Base-by-base conservation (phyloP, 106 monocot species). In the Gastrodia elata region DNA sequence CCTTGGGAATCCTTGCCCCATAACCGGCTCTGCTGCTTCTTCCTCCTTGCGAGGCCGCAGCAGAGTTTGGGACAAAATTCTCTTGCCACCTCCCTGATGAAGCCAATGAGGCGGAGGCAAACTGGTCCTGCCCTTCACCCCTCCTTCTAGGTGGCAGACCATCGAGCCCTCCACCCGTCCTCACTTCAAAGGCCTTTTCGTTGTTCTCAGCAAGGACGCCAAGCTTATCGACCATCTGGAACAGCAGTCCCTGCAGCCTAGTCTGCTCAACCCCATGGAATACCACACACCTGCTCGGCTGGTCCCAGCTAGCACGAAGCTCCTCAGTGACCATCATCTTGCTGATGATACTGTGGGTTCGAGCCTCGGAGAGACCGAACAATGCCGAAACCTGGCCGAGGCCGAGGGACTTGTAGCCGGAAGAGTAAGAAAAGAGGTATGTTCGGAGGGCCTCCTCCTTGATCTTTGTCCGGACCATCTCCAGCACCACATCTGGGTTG, bases 241-340 rank as follows among this genome's bases (percentile, higher is more conserved):
- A 88, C 46, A 90, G 70, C 25, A 97, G 86, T 4, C 88, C 83
- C 67, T 97, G 96, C 52, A 97, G 79, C 73, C 96, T 82, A 5
- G 77, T 84, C 36, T 86, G 88, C 79, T 90, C 88, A 20, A 92
- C 85, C 55, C 84, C 83, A 69, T 92, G 87, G 77, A 96, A 96
- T 20, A 90, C 82, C 18, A 96, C 74, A 75, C 96, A 92, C 46
- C 57, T 77, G 0, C 87, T 86, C 0, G 96, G 96, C 73, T 97
- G 90, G 72, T 97, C 83, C 96, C 92, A 97, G 75, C 92, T 92
- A 6, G 96, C 96, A 34, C 90, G 87, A 8, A 97, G 81, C 82
- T 92, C 96, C 43, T 97, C 90, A 3, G 57, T 74, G 55, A 86
- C 80, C 82, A 97, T 97, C 96, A 97, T 92, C 82, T 90, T 97